Evolutionary conservation across 345 rosid genomes (phyloP).

Genomic region (Eucalyptus tenuipes): DNA sequence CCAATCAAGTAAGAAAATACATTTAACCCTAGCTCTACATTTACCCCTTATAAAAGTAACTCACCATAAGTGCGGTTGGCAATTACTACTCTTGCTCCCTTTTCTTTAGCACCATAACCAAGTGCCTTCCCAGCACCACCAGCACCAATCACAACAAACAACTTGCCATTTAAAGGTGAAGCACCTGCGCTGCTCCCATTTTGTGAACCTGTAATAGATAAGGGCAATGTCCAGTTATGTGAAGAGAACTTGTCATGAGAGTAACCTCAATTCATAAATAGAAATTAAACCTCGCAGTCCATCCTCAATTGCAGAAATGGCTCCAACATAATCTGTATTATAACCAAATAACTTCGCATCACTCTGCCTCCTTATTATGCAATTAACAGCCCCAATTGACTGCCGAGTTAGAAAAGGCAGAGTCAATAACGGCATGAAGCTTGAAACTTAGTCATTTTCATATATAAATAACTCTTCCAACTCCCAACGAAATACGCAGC

Average conservation of each 20-base stretch:
- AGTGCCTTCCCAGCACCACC: slow-evolving; percentile 98
- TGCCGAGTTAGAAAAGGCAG: slow-evolving; percentile 8
- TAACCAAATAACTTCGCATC: slow-evolving; percentile 76
- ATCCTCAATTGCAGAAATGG: slow-evolving; percentile 94
- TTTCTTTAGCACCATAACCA: slow-evolving; percentile 88
- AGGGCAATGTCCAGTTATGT: neutral
- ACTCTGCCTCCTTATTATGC: slow-evolving; percentile 60
- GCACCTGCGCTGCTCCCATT: slow-evolving; percentile 9
- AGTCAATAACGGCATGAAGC: neutral
- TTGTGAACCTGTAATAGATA: slow-evolving; percentile 21
- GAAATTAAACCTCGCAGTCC: slow-evolving; percentile 55
- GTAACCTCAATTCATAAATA: neutral
- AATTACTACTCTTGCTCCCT: slow-evolving; percentile 76
- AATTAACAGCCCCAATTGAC: slow-evolving; percentile 97
- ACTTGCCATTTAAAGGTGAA: slow-evolving; percentile 67
- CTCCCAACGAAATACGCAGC: neutral
- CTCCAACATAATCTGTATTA: slow-evolving; percentile 87
- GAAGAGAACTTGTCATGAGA: neutral
- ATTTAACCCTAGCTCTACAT: neutral
- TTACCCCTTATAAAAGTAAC: neutral
- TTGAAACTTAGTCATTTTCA: neutral
- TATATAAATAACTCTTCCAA: neutral
- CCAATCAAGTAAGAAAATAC: neutral
- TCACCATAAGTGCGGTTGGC: slow-evolving; percentile 86
- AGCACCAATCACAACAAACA: slow-evolving; percentile 87